Evolutionary conservation across 352 stramenopile genomes (phyloP), one percentile per base, ranked within the genome.

Genomic region (Thalassiosira sp.): DNA sequence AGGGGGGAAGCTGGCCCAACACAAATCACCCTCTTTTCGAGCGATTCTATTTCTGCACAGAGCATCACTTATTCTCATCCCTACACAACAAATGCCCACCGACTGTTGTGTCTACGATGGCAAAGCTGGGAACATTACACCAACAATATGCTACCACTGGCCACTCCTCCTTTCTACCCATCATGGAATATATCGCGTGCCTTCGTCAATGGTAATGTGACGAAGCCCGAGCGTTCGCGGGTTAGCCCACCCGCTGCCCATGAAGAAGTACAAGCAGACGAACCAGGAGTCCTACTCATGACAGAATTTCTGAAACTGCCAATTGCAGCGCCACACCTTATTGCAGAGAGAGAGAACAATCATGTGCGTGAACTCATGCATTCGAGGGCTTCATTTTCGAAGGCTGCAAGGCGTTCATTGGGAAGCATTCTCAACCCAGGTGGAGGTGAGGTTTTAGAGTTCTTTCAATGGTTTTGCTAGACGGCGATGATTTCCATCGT

Each of bases 371-470:
- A 62, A 48, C 49, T 86, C 0, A 76, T 86, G 33, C 8, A 15
- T 31, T 81, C 78, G 43, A 79, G 78, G 49, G n/a, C 16, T 40
- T 79, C 53, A 0, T 86, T 86, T 76, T 82, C 72, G 11, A 82
- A 86, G 58, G 73, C 73, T 57, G 71, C 70, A 5, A 76, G 60
- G 45, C 58, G 78, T 42, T 80, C 72, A 33, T 24, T 86, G 10
- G 62, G 61, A 18, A 80, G 62, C 46, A 61, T 86, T 45, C 45
- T 82, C 2, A 86, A 86, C 42, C 78, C 57, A 43, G 78, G 78
- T 45, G 78, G 76, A 76, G 62, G 72, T 75, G 37, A 73, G 71
- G n/a, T n/a, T n/a, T n/a, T n/a, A n/a, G n/a, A n/a, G n/a, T 54
- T 6, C 15, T 45, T 48, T 24, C 22, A 37, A 13, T 68, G 24